A percentile compares a stretch with the other conserved stretches of the same genome.
Conservation (phyloP, 2,329 filamentous ascomycete genomes). For the Alternaria sp. region DNA sequence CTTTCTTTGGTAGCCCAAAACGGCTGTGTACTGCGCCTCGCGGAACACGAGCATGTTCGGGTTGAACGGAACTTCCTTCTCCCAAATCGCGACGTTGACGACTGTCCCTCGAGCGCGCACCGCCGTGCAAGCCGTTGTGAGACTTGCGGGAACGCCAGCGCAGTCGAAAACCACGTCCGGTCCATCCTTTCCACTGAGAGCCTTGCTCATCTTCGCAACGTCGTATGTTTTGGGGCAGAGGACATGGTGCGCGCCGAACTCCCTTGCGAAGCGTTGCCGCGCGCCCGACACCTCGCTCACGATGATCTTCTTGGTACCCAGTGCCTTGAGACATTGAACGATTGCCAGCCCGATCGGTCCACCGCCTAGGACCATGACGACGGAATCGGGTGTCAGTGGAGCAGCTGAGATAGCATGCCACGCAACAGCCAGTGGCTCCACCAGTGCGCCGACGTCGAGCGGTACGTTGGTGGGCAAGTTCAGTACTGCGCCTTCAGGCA, state of each 20-base stretch:
- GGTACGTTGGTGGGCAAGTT: slow-evolving; percentile 60
- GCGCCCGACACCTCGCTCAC: slow-evolving; percentile 62
- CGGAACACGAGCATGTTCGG: slow-evolving; percentile 61
- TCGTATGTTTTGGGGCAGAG: slow-evolving; percentile 61
- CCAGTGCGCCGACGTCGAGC: slow-evolving; percentile 62
- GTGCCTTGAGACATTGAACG: slow-evolving; percentile 63
- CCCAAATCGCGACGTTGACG: slow-evolving; percentile 71
- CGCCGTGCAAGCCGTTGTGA: slow-evolving; percentile 53
- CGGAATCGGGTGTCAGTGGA: slow-evolving; percentile 54
- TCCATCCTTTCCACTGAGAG: slow-evolving; percentile 58
- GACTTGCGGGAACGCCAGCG: slow-evolving; percentile 62
- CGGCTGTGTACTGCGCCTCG: slow-evolving; percentile 60
- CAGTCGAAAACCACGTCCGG: slow-evolving; percentile 68
- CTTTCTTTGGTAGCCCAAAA: slow-evolving; percentile 57
- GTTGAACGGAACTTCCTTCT: slow-evolving; percentile 60
- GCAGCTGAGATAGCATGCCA: slow-evolving; percentile 67
- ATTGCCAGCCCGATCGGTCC: slow-evolving; percentile 69
- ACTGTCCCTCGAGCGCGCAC: slow-evolving; percentile 63
- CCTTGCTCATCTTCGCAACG: slow-evolving; percentile 53
- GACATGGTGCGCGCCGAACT: slow-evolving; percentile 63
- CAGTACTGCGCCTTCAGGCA: slow-evolving; percentile 58
- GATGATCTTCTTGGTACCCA: slow-evolving; percentile 62
- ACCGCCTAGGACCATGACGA: slow-evolving; percentile 64
- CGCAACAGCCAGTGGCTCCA: slow-evolving; percentile 68
- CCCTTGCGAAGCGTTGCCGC: slow-evolving; percentile 58